These are phyloP conservation scores for Tuber indicum DNA, from an alignment of 495 filamentous ascomycete species.

Conservation along the genomic window DNA sequence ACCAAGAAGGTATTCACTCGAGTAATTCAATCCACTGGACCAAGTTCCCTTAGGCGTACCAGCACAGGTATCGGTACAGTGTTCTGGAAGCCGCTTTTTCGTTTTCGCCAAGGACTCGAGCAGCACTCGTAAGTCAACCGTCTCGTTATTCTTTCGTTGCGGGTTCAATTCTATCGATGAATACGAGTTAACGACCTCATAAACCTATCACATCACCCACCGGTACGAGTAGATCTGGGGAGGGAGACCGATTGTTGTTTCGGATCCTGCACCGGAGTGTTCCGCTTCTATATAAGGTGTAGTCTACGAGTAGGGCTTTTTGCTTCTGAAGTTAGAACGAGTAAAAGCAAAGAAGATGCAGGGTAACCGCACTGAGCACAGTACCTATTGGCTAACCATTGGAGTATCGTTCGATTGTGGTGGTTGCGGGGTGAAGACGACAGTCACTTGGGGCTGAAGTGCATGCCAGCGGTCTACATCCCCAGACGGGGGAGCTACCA, in stretches of 20 bases:
- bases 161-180: neutral
- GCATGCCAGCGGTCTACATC: neutral
- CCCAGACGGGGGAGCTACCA: neutral
- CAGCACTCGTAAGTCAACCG: neutral
- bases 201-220: neutral
- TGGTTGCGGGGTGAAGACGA: neutral
- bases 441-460: neutral
- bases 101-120: no score
- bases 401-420: neutral
- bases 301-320: neutral
- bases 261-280: neutral
- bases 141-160: neutral
- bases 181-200: neutral
- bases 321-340: neutral
- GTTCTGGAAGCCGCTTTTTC: no score
- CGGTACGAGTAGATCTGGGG: neutral
- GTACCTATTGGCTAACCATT: neutral
- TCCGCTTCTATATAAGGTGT: neutral
- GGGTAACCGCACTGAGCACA: neutral
- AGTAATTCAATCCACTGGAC: no score
- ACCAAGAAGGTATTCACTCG: neutral
- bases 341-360: conserved; percentile 5
- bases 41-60: neutral
- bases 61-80: neutral
- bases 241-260: neutral